phyloP scores from a whole-genome alignment of 2,329 filamentous ascomycete species.

The Epichloe scottii region DNA sequence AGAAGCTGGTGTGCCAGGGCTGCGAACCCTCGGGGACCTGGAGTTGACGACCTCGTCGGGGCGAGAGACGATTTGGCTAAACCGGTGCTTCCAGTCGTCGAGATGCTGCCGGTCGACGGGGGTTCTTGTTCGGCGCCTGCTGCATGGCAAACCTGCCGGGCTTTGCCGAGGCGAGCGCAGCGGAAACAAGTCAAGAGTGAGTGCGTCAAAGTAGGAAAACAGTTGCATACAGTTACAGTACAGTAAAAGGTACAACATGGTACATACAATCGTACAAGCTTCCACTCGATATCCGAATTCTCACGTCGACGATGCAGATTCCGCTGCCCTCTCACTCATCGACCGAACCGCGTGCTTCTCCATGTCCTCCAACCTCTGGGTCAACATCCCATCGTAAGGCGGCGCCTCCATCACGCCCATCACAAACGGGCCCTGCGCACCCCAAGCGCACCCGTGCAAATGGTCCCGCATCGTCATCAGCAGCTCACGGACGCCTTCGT shows the following conservation, averaged over 20 bases:
- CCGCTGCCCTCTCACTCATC: neutral
- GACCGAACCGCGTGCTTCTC: conserved; percentile 6
- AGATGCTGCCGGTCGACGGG: no score
- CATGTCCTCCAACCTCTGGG: conserved; percentile 16
- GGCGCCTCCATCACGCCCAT: conserved; percentile 25
- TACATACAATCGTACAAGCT: neutral
- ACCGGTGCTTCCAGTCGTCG: no score
- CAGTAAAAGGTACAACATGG: conserved; percentile 2
- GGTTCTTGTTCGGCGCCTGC: no score
- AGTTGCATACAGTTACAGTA: neutral
- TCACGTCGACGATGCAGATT: neutral
- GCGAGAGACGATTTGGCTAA: no score
- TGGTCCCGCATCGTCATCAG: conserved; percentile 20
- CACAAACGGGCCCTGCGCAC: conserved; percentile 25
- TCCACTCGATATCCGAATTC: neutral
- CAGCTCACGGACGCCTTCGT: conserved; percentile 22
- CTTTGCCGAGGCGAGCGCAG: no score
- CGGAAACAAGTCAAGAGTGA: no score
- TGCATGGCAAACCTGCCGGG: no score
- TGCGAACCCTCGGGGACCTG: no score
- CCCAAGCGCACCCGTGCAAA: conserved; percentile 22
- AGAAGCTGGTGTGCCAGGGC: no score
- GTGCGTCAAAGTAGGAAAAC: no score
- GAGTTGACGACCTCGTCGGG: no score
- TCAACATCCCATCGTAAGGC: conserved; percentile 19